Percentiles rank a stretch among this genome's conserved stretches.
Evolutionary conservation across 2,329 filamentous ascomycete genomes (phyloP).

Genomic region (Ploettnerulaceae sp.): DNA sequence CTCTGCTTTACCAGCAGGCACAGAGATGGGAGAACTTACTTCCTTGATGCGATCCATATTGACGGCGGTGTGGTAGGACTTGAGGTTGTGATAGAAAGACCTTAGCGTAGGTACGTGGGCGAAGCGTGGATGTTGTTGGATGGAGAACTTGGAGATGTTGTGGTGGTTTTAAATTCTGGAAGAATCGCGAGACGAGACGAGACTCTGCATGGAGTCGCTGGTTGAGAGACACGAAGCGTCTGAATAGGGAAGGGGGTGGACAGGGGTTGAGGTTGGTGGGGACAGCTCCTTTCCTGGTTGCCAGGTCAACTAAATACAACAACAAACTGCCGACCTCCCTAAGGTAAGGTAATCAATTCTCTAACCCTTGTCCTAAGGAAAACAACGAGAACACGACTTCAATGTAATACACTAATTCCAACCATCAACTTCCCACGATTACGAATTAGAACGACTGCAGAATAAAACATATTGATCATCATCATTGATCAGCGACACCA

Average conservation of each 20-base stretch:
- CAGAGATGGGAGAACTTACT: slow-evolving; percentile 49
- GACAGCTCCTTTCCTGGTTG: slow-evolving; percentile 4
- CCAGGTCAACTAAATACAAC: slow-evolving; percentile 8
- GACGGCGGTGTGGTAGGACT: slow-evolving; percentile 19
- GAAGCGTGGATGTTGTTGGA: neutral
- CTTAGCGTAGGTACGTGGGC: neutral
- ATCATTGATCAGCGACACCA: slow-evolving; percentile 3
- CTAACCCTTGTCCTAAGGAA: neutral
- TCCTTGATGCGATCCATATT: slow-evolving; percentile 88
- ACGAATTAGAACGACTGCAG: neutral
- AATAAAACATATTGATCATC: neutral
- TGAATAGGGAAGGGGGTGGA: slow-evolving; percentile 6
- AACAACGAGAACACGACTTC: slow-evolving; percentile 1
- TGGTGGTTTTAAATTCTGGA: neutral
- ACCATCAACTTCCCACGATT: slow-evolving; percentile 5
- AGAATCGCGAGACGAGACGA: slow-evolving; percentile 3
- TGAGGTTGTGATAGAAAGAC: slow-evolving; percentile 1
- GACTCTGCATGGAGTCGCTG: neutral
- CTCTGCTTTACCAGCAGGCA: slow-evolving; percentile 10
- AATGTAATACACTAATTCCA: slow-evolving; percentile 8
- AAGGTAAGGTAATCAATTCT: too few relatives aligned
- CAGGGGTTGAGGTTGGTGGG: neutral
- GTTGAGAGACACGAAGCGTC: slow-evolving; percentile 15
- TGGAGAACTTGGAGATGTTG: neutral
- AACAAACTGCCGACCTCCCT: neutral